Evolutionary conservation across 176 grass and related monocot species (phyloP).

Genomic region (Lolium multiflorum): DNA sequence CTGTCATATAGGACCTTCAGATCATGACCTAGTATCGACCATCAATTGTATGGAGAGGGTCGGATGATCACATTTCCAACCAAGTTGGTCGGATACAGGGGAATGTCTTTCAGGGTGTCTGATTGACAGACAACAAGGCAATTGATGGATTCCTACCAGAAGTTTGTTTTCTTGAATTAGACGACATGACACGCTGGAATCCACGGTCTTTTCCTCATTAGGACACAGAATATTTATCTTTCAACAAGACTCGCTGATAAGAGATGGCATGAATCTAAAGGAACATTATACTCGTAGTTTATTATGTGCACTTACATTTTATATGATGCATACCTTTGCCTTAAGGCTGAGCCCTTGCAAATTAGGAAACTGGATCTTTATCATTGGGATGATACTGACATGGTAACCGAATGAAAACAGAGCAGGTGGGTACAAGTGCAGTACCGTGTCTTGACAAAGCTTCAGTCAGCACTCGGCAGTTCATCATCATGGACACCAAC

Average conservation of each 20-base stretch:
- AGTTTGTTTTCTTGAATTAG: constrained; percentile 42
- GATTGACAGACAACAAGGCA: constrained; percentile 18
- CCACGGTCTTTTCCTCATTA: constrained; percentile 42
- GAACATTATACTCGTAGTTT: constrained; percentile 13
- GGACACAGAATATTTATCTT: constrained; percentile 40
- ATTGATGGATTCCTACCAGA: constrained; percentile 21
- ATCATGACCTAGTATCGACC: constrained; percentile 13
- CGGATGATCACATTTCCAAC: constrained; percentile 1
- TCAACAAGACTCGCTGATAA: constrained; percentile 39
- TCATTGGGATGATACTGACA: constrained; percentile 41
- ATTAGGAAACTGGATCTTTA: constrained; percentile 37
- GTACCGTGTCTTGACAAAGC: constrained; percentile 54
- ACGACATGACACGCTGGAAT: constrained; percentile 12
- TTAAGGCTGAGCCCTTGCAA: constrained; percentile 37
- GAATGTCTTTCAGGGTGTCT: background rate
- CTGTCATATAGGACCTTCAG: constrained; percentile 18
- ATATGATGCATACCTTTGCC: constrained; percentile 49
- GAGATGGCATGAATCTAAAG: constrained; percentile 43
- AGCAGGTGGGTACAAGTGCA: constrained; percentile 26
- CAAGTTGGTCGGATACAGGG: constrained; percentile 6
- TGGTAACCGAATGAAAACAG: constrained; percentile 43
- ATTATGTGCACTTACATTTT: constrained; percentile 49
- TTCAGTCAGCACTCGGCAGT: constrained; percentile 55
- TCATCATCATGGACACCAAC: constrained; percentile 53
- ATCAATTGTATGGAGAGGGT: constrained; percentile 15